Percentiles rank a stretch among this genome's conserved stretches.
phyloP scores from a whole-genome alignment of 2,329 filamentous ascomycete species.

The Pestalotiopsis sp. region DNA sequence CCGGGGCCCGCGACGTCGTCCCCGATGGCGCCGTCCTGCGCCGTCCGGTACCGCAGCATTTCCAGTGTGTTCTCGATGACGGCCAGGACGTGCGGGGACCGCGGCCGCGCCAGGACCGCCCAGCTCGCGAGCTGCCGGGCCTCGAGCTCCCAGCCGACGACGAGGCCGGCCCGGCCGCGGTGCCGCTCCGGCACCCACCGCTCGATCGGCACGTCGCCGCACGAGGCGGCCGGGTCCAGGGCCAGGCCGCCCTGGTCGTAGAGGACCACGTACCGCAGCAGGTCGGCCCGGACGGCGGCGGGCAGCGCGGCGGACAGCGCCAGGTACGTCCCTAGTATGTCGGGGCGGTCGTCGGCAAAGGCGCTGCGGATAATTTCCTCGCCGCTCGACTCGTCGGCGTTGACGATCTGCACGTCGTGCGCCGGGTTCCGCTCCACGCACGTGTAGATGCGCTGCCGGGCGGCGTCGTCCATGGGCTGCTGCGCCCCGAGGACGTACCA shows the following conservation, averaged over 20 bases:
- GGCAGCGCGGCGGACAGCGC: constrained; percentile 9
- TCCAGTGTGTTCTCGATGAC: not conserved
- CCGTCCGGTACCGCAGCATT: not conserved
- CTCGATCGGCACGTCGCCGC: constrained; percentile 20
- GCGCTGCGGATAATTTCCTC: not conserved
- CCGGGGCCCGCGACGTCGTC: not conserved
- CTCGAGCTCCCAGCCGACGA: not conserved
- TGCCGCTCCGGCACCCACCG: not conserved
- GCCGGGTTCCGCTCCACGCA: not conserved
- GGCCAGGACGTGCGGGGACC: constrained; percentile 10
- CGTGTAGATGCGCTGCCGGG: not conserved
- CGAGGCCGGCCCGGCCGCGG: not conserved
- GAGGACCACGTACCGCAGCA: constrained; percentile 71
- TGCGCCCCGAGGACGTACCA: not conserved
- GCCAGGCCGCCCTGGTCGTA: constrained; percentile 79
- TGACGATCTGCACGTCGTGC: not conserved
- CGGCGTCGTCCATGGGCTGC: not conserved
- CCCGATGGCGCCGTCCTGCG: not conserved
- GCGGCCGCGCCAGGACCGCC: constrained; percentile 22
- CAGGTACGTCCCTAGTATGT: not conserved
- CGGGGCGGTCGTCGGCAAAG: not conserved
- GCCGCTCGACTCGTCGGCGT: not conserved
- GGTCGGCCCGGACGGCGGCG: constrained; percentile 60
- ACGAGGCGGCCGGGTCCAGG: constrained; percentile 48
- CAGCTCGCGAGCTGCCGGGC: constrained; percentile 26